Conservation (phyloP, 78 protist genomes). For the Dictyostelium brefeldianum region DNA sequence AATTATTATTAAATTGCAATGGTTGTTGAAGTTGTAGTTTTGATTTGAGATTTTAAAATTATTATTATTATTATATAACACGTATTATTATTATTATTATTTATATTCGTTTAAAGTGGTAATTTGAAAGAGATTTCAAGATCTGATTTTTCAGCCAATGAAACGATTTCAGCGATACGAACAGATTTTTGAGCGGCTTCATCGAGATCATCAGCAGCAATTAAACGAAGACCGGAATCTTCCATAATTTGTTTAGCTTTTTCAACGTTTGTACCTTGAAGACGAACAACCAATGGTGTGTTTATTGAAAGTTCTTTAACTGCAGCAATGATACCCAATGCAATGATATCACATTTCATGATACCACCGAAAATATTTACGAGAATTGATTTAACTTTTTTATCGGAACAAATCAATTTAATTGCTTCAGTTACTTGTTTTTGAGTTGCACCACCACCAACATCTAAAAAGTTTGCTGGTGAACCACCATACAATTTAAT, state of each 20-base stretch:
- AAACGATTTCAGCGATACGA: conserved; percentile 71
- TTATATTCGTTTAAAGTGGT: conserved; percentile 49
- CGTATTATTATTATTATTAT: no score
- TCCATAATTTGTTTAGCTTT: conserved; percentile 89
- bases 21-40: no score
- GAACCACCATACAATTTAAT: conserved; percentile 94
- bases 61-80: no score
- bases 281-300: conserved; percentile 93
- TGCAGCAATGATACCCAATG: conserved; percentile 95
- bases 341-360: conserved; percentile 94
- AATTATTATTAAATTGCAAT: no score
- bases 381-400: conserved; percentile 89
- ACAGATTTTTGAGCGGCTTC: conserved; percentile 94
- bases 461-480: conserved; percentile 99
- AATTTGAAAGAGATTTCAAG: conserved; percentile 66
- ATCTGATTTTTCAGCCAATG: conserved; percentile 58
- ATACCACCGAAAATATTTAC: conserved; percentile 98
- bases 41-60: no score
- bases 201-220: conserved; percentile 90
- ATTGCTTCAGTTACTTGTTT: conserved; percentile 95
- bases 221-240: conserved; percentile 83
- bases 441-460: conserved; percentile 98
- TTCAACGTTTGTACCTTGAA: conserved; percentile 93
- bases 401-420: conserved; percentile 91
- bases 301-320: conserved; percentile 68